Conservation (phyloP, 345 rosid species). For the Gynandropsis gynandra region DNA sequence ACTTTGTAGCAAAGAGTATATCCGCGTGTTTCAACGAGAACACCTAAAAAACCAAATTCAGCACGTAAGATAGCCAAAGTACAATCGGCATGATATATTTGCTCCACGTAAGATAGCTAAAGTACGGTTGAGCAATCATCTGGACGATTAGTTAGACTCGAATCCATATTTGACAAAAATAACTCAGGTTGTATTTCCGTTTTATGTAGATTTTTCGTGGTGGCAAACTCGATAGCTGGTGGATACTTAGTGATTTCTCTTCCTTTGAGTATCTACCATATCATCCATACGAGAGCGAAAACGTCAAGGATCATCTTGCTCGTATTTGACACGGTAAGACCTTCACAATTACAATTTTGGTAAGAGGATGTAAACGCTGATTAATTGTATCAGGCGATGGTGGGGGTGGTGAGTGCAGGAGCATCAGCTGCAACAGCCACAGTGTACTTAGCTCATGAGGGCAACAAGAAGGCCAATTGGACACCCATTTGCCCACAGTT, state of each 20-base stretch:
- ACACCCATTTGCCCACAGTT: slow-evolving; percentile 52
- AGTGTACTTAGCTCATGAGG: slow-evolving; percentile 30
- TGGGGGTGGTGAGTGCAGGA: slow-evolving; percentile 26
- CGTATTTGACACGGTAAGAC: slow-evolving; percentile 52
- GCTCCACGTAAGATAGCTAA: no score
- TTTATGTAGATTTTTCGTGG: slow-evolving; percentile 85
- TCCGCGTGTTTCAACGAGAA: no score
- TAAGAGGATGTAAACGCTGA: not conserved
- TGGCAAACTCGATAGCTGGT: slow-evolving; percentile 50
- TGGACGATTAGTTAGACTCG: no score
- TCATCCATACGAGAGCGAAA: slow-evolving; percentile 32
- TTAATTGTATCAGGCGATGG: slow-evolving; percentile 18
- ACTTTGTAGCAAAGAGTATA: no score
- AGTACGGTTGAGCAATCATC: no score
- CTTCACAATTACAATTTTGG: not conserved
- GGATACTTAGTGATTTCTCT: slow-evolving; percentile 64
- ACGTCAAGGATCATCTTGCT: slow-evolving; percentile 37
- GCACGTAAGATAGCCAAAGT: no score
- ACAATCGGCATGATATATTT: no score
- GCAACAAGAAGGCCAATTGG: slow-evolving; percentile 42
- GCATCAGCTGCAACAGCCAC: slow-evolving; percentile 32
- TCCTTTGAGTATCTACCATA: slow-evolving; percentile 45
- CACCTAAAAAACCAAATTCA: no score
- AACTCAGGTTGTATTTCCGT: no score
- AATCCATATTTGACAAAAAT: no score